Conservation (phyloP, 1,139 yeast genomes). For the Arxiozyma slooffiae region DNA sequence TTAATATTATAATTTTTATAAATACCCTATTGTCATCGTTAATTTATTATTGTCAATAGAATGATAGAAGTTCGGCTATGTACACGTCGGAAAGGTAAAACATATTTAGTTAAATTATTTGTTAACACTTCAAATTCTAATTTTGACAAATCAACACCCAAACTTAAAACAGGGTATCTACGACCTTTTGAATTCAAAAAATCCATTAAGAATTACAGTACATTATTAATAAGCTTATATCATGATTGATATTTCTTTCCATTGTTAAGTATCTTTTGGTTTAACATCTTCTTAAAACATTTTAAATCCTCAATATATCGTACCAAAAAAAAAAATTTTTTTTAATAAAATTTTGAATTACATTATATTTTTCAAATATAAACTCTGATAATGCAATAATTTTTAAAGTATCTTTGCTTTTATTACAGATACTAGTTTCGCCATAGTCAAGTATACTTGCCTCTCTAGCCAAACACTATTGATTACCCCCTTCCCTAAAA, state of each 20-base stretch:
- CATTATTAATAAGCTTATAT: slow-evolving; percentile 30
- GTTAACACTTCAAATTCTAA: slow-evolving; percentile 41
- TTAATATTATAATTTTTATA: slow-evolving; percentile 5
- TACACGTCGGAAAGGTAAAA: slow-evolving; percentile 69
- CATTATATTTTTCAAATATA: slow-evolving; percentile 29
- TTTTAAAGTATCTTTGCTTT: slow-evolving; percentile 1
- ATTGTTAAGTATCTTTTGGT: background rate
- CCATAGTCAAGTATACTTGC: no score
- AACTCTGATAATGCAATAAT: slow-evolving; percentile 38
- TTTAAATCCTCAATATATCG: slow-evolving; percentile 39
- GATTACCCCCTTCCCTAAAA: slow-evolving; percentile 41
- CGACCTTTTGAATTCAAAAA: slow-evolving; percentile 58
- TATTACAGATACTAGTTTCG: background rate
- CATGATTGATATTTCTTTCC: slow-evolving; percentile 17
- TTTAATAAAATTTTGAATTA: slow-evolving; percentile 28
- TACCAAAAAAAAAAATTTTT: slow-evolving; percentile 33
- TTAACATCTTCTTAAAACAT: slow-evolving; percentile 17
- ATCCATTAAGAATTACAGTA: slow-evolving; percentile 45
- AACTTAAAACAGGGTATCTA: slow-evolving; percentile 59
- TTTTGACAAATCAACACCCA: slow-evolving; percentile 46
- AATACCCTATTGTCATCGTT: slow-evolving; percentile 7
- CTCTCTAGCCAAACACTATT: slow-evolving; percentile 15
- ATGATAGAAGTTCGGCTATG: slow-evolving; percentile 75
- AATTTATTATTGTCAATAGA: slow-evolving; percentile 36
- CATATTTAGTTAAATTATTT: slow-evolving; percentile 38